Evolutionary conservation across 2,329 filamentous ascomycete genomes (phyloP).

Genomic region (Colletotrichum sp.): DNA sequence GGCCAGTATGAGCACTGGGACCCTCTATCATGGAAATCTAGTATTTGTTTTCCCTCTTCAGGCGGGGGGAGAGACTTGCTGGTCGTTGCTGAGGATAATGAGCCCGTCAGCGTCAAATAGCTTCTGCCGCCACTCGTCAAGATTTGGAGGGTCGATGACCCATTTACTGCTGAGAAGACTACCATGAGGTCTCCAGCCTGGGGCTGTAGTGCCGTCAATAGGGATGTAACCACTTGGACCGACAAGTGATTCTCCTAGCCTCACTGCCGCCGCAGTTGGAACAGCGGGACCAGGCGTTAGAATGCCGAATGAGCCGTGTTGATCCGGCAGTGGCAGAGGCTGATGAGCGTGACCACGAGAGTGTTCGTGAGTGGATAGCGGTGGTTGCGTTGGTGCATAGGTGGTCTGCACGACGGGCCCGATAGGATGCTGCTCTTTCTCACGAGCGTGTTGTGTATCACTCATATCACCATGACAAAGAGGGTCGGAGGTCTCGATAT

Average conservation of each 20-base stretch:
- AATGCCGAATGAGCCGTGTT: conserved; percentile 51
- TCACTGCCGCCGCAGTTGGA: conserved; percentile 33
- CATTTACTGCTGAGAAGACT: conserved; percentile 59
- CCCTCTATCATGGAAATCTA: background rate
- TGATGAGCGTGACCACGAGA: background rate
- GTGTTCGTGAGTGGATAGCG: background rate
- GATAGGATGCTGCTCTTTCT: background rate
- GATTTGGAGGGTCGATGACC: conserved; percentile 69
- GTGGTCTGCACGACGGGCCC: background rate
- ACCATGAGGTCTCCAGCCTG: conserved; percentile 44
- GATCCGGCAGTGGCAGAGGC: conserved; percentile 23
- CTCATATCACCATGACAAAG: conserved; percentile 4
- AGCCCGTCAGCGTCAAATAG: conserved; percentile 78
- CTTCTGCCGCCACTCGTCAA: conserved; percentile 72
- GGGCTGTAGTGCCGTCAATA: conserved; percentile 10
- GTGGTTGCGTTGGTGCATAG: background rate
- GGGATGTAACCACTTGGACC: conserved; percentile 18
- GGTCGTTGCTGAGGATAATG: conserved; percentile 74
- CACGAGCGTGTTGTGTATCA: background rate
- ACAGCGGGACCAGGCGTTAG: conserved; percentile 39
- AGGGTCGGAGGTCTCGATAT: background rate
- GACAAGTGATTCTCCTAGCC: conserved; percentile 44
- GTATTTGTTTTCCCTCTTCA: background rate
- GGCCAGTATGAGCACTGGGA: conserved; percentile 12
- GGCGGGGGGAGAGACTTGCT: conserved; percentile 53